A percentile compares a stretch with the other conserved stretches of the same genome.
phyloP scores from a whole-genome alignment of 106 monocot species.

The Apostasia shenzhenica region DNA sequence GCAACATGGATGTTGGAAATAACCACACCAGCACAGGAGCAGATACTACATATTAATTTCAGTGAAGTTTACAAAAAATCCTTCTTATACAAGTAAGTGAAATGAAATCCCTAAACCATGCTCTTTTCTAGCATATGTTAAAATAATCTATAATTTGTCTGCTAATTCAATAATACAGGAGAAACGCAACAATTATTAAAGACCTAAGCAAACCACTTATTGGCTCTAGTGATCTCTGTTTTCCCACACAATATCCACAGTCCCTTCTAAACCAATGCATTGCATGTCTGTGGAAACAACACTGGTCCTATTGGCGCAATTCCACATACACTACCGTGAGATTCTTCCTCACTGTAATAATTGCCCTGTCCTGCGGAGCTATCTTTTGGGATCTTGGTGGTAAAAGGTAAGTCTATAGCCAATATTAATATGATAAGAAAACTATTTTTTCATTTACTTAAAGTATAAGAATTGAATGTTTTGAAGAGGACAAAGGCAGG shows the following conservation, averaged over 20 bases:
- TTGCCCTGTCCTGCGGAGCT: conserved; percentile 30
- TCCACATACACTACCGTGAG: conserved; percentile 13
- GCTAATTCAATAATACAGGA: conserved; percentile 5
- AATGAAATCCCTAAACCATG: neutral
- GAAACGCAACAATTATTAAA: conserved; percentile 11
- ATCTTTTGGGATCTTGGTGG: conserved; percentile 3
- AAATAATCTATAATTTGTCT: neutral
- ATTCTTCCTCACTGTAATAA: conserved; percentile 18
- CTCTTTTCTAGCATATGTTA: no score
- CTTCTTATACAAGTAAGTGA: neutral
- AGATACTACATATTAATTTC: neutral
- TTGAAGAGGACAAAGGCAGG: conserved; percentile 29
- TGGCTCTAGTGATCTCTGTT: conserved; percentile 20
- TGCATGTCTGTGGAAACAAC: conserved; percentile 32
- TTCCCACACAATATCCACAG: conserved; percentile 27
- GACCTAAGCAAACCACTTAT: conserved; percentile 11
- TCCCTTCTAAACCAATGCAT: conserved; percentile 18
- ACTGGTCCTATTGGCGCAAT: conserved; percentile 26
- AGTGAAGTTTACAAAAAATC: neutral
- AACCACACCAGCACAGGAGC: conserved; percentile 1
- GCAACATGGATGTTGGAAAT: conserved; percentile 17
- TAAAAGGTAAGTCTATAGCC: neutral
- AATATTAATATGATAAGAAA: neutral
- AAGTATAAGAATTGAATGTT: neutral
- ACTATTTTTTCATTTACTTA: no score